Conservation (phyloP, 2,329 filamentous ascomycete species). For the Ilyonectria destructans region DNA sequence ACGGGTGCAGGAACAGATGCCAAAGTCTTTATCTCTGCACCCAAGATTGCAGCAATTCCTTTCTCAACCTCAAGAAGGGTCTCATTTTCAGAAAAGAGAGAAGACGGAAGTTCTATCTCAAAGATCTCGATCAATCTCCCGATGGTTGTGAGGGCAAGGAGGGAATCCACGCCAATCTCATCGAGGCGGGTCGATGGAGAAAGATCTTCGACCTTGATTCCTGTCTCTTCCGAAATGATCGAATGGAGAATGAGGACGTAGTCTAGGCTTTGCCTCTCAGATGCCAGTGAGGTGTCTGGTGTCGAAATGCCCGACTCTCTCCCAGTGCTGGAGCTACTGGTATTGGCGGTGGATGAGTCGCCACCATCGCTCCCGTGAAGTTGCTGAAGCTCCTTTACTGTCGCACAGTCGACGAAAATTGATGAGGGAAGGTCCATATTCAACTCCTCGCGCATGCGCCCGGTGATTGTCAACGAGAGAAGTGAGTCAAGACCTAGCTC, state of each 20-base stretch:
- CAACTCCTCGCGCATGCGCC: conserved; percentile 69
- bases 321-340: conserved; percentile 76
- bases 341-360: conserved; percentile 75
- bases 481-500: conserved; percentile 74
- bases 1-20: not conserved
- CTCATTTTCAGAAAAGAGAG: conserved; percentile 39
- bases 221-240: conserved; percentile 41
- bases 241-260: conserved; percentile 32
- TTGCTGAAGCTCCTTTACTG: conserved; percentile 37
- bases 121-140: conserved; percentile 48
- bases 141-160: conserved; percentile 37
- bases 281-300: conserved; percentile 35
- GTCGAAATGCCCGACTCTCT: conserved; percentile 67
- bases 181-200: conserved; percentile 33
- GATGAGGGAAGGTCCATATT: conserved; percentile 65
- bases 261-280: conserved; percentile 30
- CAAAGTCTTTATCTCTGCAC: conserved; percentile 4
- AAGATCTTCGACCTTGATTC: conserved; percentile 36
- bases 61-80: conserved; percentile 39
- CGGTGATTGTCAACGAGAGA: conserved; percentile 71
- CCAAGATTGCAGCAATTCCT: conserved; percentile 32
- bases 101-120: conserved; percentile 34
- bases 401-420: conserved; percentile 50
- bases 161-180: conserved; percentile 43
- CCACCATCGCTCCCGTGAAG: conserved; percentile 8